Percentiles rank a stretch among this genome's conserved stretches.
Conservation (phyloP, 129 eudicot genomes). For the Saposhnikovia divaricata region DNA sequence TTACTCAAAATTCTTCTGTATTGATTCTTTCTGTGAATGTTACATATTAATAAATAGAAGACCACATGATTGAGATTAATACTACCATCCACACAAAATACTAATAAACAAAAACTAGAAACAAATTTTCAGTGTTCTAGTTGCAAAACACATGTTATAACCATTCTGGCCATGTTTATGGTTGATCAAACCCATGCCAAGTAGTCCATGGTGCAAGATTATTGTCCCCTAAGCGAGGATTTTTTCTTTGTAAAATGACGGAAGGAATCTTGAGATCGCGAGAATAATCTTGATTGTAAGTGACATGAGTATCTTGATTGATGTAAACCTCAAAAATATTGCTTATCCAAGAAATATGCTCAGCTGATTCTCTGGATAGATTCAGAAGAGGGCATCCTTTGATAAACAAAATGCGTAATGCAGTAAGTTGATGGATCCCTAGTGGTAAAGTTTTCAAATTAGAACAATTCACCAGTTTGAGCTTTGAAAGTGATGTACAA, state of each 20-base stretch:
- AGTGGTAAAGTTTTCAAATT: background rate
- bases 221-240: background rate
- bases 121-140: background rate
- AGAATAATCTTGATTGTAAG: background rate
- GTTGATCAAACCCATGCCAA: constrained; percentile 4
- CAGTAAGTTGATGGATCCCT: constrained; percentile 9
- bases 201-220: constrained; percentile 10
- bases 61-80: background rate
- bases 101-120: background rate
- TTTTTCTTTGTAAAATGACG: constrained; percentile 5
- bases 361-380: constrained; percentile 3
- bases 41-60: background rate
- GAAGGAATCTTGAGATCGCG: constrained; percentile 8
- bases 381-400: constrained; percentile 3
- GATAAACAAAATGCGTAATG: constrained; percentile 3
- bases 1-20: background rate
- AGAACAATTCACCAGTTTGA: background rate
- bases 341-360: background rate
- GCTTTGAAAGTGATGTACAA: constrained; percentile 6
- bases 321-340: background rate
- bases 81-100: background rate
- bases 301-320: constrained; percentile 6
- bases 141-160: background rate
- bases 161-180: background rate
- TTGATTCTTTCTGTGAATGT: constrained; percentile 3